These are phyloP conservation scores for Exophiala sp. DNA, from an alignment of 2,329 filamentous ascomycete genomes.

Conservation along the genomic window DNA sequence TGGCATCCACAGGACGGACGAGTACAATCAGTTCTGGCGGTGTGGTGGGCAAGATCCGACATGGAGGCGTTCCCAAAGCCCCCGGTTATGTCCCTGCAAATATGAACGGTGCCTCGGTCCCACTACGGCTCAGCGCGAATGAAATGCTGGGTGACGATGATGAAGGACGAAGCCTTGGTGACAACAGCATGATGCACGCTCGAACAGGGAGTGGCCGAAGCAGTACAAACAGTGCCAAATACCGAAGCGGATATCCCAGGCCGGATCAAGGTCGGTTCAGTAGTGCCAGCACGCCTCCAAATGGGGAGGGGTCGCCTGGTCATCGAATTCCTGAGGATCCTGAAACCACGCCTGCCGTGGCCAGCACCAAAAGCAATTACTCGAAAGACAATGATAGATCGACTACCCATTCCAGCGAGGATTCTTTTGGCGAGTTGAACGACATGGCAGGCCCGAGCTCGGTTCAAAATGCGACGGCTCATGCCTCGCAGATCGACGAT, in stretches of 20 bases:
- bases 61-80: constrained; percentile 73
- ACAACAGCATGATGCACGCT: constrained; percentile 42
- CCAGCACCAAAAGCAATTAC: constrained; percentile 29
- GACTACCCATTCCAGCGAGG: constrained; percentile 40
- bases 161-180: constrained; percentile 30
- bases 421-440: constrained; percentile 51
- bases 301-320: constrained; percentile 26
- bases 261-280: constrained; percentile 33
- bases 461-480: constrained; percentile 36
- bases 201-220: constrained; percentile 55
- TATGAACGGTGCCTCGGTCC: constrained; percentile 70
- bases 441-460: constrained; percentile 45
- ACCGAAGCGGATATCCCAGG: constrained; percentile 42
- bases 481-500: constrained; percentile 41
- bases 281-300: constrained; percentile 51
- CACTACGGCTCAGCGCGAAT: constrained; percentile 85
- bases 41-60: constrained; percentile 70
- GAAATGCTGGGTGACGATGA: constrained; percentile 88
- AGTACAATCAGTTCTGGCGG: constrained; percentile 55
- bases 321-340: constrained; percentile 39
- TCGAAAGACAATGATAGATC: constrained; percentile 29
- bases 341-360: constrained; percentile 35
- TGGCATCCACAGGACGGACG: constrained; percentile 49
- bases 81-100: constrained; percentile 76
- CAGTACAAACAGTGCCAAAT: constrained; percentile 47